phyloP scores from a whole-genome alignment of 2,329 filamentous ascomycete species.

The Neonectria magnoliae region DNA sequence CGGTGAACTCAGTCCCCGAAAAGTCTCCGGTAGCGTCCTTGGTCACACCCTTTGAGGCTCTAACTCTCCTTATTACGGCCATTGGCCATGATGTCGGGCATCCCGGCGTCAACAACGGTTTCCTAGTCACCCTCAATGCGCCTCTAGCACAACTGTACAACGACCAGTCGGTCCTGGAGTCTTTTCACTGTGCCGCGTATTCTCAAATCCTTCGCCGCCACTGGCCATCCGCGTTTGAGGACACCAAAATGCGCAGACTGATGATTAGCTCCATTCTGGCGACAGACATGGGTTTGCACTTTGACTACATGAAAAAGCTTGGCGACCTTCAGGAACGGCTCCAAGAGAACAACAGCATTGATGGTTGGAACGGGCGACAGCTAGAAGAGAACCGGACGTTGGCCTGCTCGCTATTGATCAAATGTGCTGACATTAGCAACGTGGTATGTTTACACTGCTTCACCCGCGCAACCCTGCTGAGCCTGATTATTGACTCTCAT shows the following conservation, averaged over 20 bases:
- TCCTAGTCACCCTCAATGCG: constrained; percentile 89
- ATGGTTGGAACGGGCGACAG: constrained; percentile 81
- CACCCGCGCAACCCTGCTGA: neutral
- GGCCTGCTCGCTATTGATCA: constrained; percentile 91
- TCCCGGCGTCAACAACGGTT: constrained; percentile 97
- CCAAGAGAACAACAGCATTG: constrained; percentile 70
- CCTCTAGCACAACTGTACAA: constrained; percentile 96
- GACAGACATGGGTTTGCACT: constrained; percentile 97
- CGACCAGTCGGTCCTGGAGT: constrained; percentile 94
- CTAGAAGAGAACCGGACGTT: constrained; percentile 81
- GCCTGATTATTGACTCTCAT: constrained; percentile 36
- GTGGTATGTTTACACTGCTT: constrained; percentile 71
- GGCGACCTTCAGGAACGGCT: constrained; percentile 83
- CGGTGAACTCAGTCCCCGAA: constrained; percentile 43
- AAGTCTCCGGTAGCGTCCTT: constrained; percentile 77
- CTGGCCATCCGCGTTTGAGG: constrained; percentile 86
- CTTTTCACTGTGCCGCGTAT: constrained; percentile 96
- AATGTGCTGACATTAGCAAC: constrained; percentile 98
- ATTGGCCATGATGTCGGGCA: constrained; percentile 98
- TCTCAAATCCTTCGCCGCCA: constrained; percentile 93
- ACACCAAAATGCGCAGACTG: constrained; percentile 81
- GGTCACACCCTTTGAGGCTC: constrained; percentile 85
- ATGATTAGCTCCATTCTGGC: constrained; percentile 99
- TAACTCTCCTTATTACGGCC: constrained; percentile 92
- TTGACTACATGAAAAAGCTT: constrained; percentile 93